These are phyloP conservation scores for Saturnispora dispora DNA, from an alignment of 805 yeast genomes.

Conservation along the genomic window DNA sequence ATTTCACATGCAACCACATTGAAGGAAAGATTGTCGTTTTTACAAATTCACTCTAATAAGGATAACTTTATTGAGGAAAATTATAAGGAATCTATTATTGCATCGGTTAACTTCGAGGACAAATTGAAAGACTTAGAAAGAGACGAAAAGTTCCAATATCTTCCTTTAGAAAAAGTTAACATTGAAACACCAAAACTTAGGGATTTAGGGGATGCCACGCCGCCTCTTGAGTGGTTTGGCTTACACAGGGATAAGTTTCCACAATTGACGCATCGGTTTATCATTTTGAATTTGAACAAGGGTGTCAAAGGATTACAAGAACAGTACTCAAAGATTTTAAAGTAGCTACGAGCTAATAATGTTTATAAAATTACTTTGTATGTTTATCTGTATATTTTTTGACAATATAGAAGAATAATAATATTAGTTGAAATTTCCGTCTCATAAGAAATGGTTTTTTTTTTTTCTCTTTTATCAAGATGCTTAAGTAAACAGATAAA, in stretches of 20 bases:
- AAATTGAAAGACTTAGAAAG: slow-evolving; percentile 40
- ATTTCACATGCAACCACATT: slow-evolving; percentile 72
- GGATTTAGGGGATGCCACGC: slow-evolving; percentile 94
- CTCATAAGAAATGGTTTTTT: background rate
- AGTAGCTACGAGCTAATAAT: slow-evolving; percentile 17
- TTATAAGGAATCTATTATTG: slow-evolving; percentile 28
- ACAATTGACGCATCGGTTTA: slow-evolving; percentile 71
- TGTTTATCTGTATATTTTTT: background rate
- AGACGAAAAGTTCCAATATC: slow-evolving; percentile 42
- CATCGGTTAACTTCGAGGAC: slow-evolving; percentile 30
- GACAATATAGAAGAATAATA: background rate
- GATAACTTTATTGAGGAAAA: slow-evolving; percentile 30
- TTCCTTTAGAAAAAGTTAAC: slow-evolving; percentile 63
- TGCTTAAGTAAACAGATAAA: background rate
- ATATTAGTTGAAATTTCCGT: too few relatives aligned
- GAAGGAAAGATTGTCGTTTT: slow-evolving; percentile 44
- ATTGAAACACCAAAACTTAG: slow-evolving; percentile 84
- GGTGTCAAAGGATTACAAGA: slow-evolving; percentile 60
- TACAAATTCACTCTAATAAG: slow-evolving; percentile 25
- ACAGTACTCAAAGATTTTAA: slow-evolving; percentile 42
- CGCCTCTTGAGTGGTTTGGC: slow-evolving; percentile 98
- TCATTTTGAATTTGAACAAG: slow-evolving; percentile 64
- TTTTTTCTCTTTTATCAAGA: background rate
- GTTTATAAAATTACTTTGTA: too few relatives aligned
- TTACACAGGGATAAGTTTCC: slow-evolving; percentile 82